phyloP scores from a whole-genome alignment of 2,329 filamentous ascomycete genomes.

The Exophiala lecanii-corni region DNA sequence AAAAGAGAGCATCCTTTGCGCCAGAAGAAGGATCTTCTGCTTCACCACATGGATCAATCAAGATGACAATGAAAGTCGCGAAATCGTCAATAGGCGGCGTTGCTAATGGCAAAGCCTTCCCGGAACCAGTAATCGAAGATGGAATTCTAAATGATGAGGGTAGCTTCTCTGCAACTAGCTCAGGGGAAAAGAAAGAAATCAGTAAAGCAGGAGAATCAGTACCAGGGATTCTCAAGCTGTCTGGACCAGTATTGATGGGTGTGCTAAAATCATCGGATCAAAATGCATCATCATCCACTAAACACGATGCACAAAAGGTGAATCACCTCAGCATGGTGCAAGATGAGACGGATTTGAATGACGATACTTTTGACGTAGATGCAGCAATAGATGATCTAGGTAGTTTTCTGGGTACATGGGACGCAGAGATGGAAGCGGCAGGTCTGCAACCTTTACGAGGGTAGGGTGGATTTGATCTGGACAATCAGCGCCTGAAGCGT shows the following conservation, averaged over 20 bases:
- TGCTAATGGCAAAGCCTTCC: not conserved
- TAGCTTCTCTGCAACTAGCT: not conserved
- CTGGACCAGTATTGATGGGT: not conserved
- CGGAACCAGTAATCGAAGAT: not conserved
- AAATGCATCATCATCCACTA: constrained; percentile 29
- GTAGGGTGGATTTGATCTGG: too few species aligned
- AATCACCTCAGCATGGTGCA: constrained; percentile 26
- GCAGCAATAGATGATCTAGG: constrained; percentile 43
- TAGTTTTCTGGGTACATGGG: constrained; percentile 43
- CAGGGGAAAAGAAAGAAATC: not conserved
- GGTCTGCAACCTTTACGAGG: too few species aligned
- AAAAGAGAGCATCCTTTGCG: constrained; percentile 24
- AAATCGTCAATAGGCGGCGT: constrained; percentile 10
- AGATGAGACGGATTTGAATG: constrained; percentile 30
- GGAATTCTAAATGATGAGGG: not conserved
- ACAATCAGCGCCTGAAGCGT: too few species aligned
- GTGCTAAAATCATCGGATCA: not conserved
- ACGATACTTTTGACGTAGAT: constrained; percentile 36
- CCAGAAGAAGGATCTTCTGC: constrained; percentile 7
- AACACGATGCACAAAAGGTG: constrained; percentile 27
- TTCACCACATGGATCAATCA: constrained; percentile 17
- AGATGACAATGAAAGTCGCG: constrained; percentile 20
- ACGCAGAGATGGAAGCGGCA: constrained; percentile 34
- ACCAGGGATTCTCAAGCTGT: not conserved
- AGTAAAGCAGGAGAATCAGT: not conserved